Evolutionary conservation across 2,329 filamentous ascomycete genomes (phyloP).

Genomic region (Exophiala mesophila): DNA sequence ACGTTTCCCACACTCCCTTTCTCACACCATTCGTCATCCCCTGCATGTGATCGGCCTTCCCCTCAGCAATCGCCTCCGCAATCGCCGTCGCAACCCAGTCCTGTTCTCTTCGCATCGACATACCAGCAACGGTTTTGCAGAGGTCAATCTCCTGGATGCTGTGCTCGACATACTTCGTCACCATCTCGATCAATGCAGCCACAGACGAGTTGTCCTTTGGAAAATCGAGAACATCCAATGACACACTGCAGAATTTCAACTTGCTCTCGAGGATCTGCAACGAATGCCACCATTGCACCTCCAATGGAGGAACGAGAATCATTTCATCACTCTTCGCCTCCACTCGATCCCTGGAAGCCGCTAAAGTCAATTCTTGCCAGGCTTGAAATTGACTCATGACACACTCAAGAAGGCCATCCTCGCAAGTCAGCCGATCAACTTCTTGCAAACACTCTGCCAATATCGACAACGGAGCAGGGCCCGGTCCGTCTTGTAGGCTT

Average conservation of each 20-base stretch:
- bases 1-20: slow-evolving; percentile 1
- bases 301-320: slow-evolving; percentile 2
- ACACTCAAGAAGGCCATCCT: slow-evolving; percentile 8
- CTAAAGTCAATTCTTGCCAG: slow-evolving; percentile 9
- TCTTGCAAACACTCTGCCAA: slow-evolving; percentile 11
- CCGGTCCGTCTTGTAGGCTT: too few species aligned
- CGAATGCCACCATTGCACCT: slow-evolving; percentile 11
- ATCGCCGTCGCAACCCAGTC: slow-evolving; percentile 10
- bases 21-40: not conserved
- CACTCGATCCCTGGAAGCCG: slow-evolving; percentile 2
- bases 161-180: slow-evolving; percentile 6
- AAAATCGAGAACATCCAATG: slow-evolving; percentile 7
- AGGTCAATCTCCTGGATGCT: slow-evolving; percentile 15
- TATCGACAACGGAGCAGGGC: not conserved
- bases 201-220: slow-evolving; percentile 7
- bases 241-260: slow-evolving; percentile 9
- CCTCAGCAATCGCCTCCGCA: slow-evolving; percentile 10
- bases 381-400: slow-evolving; percentile 12
- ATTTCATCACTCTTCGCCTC: not conserved
- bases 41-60: not conserved
- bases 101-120: slow-evolving; percentile 13
- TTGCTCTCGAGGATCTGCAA: slow-evolving; percentile 5
- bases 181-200: slow-evolving; percentile 15
- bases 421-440: slow-evolving; percentile 5
- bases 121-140: slow-evolving; percentile 13